phyloP scores from a whole-genome alignment of 75 land plant genomes.

The Adiantum capillusveneris region DNA sequence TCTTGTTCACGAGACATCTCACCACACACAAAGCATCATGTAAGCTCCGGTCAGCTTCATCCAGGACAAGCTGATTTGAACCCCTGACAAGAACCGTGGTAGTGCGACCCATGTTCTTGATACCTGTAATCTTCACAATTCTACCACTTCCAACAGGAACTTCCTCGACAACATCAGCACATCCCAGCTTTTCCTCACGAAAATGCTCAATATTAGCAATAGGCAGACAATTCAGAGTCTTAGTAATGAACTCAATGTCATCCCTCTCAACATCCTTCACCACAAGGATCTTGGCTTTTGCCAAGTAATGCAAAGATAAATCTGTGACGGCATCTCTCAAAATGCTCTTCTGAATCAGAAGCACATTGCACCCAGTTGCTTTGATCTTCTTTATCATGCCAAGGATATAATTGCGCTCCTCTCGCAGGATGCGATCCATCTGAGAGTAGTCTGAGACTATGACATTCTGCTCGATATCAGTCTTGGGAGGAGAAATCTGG shows the following conservation, averaged over 20 bases:
- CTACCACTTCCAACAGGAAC: constrained; percentile 61
- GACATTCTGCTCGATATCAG: constrained; percentile 95
- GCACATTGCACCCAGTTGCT: constrained; percentile 89
- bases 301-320: constrained; percentile 81
- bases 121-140: constrained; percentile 81
- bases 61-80: constrained; percentile 79
- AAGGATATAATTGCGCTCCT: constrained; percentile 88
- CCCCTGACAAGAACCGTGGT: constrained; percentile 78
- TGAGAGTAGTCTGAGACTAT: constrained; percentile 91
- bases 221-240: constrained; percentile 87
- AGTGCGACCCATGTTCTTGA: constrained; percentile 92
- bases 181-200: constrained; percentile 79
- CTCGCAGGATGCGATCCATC: constrained; percentile 91
- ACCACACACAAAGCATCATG: constrained; percentile 96
- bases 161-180: constrained; percentile 92
- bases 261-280: constrained; percentile 96
- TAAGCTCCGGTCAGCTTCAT: constrained; percentile 91
- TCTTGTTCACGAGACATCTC: constrained; percentile 81
- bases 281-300: constrained; percentile 92
- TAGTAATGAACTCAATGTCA: constrained; percentile 92
- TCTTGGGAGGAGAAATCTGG: constrained; percentile 97
- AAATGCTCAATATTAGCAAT: constrained; percentile 96
- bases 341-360: constrained; percentile 92
- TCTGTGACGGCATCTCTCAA: constrained; percentile 94
- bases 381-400: constrained; percentile 91